Conservation (phyloP, 805 yeast genomes). For the Brettanomyces custersianus region DNA sequence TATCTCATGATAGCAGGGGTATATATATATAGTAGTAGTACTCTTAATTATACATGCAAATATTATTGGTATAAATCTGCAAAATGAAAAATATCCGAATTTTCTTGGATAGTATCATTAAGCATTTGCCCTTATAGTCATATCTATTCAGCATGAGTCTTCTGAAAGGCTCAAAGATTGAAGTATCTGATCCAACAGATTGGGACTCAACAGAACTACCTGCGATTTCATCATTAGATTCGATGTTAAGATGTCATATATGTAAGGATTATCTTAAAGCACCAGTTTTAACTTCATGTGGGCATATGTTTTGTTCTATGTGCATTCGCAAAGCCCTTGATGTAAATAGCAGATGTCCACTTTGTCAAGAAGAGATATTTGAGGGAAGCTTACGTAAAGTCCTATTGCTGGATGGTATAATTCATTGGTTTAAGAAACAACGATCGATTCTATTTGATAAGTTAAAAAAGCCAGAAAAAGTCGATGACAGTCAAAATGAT, state of each 20-base stretch:
- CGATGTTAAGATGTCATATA: slow-evolving; percentile 71
- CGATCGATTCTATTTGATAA: slow-evolving; percentile 30
- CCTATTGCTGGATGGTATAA: slow-evolving; percentile 63
- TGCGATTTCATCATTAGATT: slow-evolving; percentile 50
- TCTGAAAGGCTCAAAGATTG: background rate
- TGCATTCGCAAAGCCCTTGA: slow-evolving; percentile 71
- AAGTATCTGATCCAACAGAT: slow-evolving; percentile 58
- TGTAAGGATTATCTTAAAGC: slow-evolving; percentile 77
- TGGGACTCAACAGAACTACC: slow-evolving; percentile 53
- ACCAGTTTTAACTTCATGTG: slow-evolving; percentile 79
- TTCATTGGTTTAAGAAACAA: slow-evolving; percentile 38
- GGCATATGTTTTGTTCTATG: slow-evolving; percentile 82
- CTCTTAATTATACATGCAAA: background rate
- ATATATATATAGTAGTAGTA: background rate
- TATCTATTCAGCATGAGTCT: too few relatives aligned
- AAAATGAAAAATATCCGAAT: background rate
- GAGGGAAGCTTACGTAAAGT: slow-evolving; percentile 65
- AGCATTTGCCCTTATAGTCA: background rate
- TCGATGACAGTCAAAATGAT: slow-evolving; percentile 12
- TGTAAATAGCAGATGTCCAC: slow-evolving; percentile 60
- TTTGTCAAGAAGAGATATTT: slow-evolving; percentile 62
- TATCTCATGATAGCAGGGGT: background rate
- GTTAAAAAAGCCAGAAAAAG: slow-evolving; percentile 21
- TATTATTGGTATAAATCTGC: background rate
- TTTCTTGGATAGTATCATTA: background rate